phyloP scores from a whole-genome alignment of 768 basidiomycete genomes.

The Glaciozyma martinii region DNA sequence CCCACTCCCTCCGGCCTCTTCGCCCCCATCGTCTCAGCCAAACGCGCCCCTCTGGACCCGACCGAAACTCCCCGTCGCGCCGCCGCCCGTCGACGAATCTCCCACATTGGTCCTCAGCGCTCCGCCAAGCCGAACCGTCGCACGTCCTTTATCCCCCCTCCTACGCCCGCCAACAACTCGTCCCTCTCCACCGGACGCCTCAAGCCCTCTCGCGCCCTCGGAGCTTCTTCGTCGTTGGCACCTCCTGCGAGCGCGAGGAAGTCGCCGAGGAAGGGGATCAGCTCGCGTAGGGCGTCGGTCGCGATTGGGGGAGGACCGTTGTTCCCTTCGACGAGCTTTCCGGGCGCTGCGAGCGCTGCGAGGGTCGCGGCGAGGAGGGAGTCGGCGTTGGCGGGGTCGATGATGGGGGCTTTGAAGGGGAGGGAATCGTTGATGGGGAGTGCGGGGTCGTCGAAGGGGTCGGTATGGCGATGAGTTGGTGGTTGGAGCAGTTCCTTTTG shows the following conservation, averaged over 20 bases:
- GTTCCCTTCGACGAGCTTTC: too few species aligned
- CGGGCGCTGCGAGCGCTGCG: too few species aligned
- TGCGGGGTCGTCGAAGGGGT: too few species aligned
- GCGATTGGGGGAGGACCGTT: too few species aligned
- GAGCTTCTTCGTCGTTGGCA: not conserved
- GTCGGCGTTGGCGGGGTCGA: too few species aligned
- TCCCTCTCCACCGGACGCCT: not conserved
- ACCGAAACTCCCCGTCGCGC: not conserved
- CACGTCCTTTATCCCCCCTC: constrained; percentile 5
- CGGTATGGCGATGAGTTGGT: too few species aligned
- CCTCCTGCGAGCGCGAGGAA: not conserved
- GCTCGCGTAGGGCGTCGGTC: too few species aligned
- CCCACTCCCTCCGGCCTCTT: constrained; percentile 5
- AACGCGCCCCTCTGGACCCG: not conserved
- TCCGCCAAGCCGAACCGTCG: constrained; percentile 19
- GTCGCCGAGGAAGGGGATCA: constrained; percentile 1
- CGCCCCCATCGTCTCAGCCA: constrained; percentile 19
- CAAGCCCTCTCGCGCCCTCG: not conserved
- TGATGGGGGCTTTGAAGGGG: too few species aligned
- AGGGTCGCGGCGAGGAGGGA: too few species aligned
- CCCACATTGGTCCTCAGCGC: constrained; percentile 26
- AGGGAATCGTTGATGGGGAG: too few species aligned
- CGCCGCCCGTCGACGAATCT: constrained; percentile 15
- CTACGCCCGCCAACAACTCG: not conserved
- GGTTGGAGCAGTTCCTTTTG: too few species aligned